These are phyloP conservation scores for Xylaria sp. DNA, from an alignment of 2,329 filamentous ascomycete genomes.

Conservation along the genomic window DNA sequence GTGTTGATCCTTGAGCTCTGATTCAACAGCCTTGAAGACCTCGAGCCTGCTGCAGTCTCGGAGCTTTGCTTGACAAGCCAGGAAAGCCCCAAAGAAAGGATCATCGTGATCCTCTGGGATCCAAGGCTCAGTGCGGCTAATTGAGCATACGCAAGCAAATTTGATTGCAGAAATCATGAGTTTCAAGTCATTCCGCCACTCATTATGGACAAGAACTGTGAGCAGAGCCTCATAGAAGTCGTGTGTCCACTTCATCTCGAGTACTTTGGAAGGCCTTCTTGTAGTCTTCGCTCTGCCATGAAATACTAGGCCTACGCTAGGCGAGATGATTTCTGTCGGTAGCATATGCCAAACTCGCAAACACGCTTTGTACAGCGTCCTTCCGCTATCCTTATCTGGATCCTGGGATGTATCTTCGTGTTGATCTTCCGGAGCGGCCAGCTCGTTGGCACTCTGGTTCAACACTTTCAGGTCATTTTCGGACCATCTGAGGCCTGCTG, in stretches of 20 bases:
- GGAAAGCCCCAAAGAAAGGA: constrained; percentile 10
- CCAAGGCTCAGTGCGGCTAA: constrained; percentile 5
- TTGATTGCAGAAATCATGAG: constrained; percentile 11
- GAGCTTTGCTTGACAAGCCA: not conserved
- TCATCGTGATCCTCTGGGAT: not conserved
- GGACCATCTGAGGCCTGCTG: not conserved
- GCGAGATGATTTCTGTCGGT: constrained; percentile 7
- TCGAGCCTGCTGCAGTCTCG: not conserved
- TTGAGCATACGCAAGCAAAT: not conserved
- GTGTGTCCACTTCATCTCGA: not conserved
- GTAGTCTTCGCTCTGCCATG: too few relatives aligned
- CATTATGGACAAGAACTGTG: not conserved
- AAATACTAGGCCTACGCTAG: not conserved
- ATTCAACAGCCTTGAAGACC: not conserved
- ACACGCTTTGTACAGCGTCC: constrained; percentile 4
- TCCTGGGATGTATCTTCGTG: not conserved
- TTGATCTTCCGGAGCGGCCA: not conserved
- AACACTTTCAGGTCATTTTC: not conserved
- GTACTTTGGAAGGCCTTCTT: not conserved
- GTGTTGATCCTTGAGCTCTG: not conserved
- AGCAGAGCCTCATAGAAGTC: not conserved
- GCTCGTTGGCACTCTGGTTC: not conserved
- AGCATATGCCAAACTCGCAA: constrained; percentile 1
- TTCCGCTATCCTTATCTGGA: not conserved
- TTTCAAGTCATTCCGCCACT: not conserved